Evolutionary conservation across 345 rosid species (phyloP), one percentile per base, ranked within the genome.

Genomic region (Excoecaria cochinchinensis): DNA sequence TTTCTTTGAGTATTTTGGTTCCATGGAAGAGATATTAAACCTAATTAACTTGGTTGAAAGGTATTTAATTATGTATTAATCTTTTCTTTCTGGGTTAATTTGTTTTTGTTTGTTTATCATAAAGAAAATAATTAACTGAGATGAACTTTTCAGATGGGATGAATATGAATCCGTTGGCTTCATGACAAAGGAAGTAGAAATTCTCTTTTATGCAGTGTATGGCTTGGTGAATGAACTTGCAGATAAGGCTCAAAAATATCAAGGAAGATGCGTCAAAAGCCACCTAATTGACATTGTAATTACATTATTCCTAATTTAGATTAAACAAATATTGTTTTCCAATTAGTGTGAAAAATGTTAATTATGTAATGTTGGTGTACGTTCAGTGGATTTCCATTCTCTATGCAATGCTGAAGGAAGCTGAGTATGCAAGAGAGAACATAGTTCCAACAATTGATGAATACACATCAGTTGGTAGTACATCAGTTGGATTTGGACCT

Each of bases 1-100:
- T 47, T 68, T 75, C 42, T 75, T 68, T 59, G 78, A 75, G 22
- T 36, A 16, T 51, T 67, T n/a, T 16, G 78, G 73, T 47, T 58
- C 73, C 15, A 19, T 44, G 52, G 73, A 75, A 31, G 73, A 75
- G 36, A 25, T 76, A 4, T 15, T 57, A 36, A 76, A 76, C 68
- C n/a, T 69, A 12, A 76, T 38, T 6, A 47, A 48, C 48, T 12
- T 76, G 51, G 11, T 69, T n/a, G 58, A 76, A 58, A 61, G 56
- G 78, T 76, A 66, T 66, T 5, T 10, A 24, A 13, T 7, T 9
- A 50, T 50, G 31, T 3, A 42, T 42, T 42, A 42, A 42, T 42
- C 12, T 31, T 31, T 31, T 31, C 1, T 31, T 31, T 31, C n/a
- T n/a, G n/a, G n/a, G n/a, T n/a, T n/a, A n/a, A 31, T 31, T 31